Percentiles rank a stretch among this genome's conserved stretches.
phyloP scores from a whole-genome alignment of 495 filamentous ascomycete species.

The Talaromyces adpressus region DNA sequence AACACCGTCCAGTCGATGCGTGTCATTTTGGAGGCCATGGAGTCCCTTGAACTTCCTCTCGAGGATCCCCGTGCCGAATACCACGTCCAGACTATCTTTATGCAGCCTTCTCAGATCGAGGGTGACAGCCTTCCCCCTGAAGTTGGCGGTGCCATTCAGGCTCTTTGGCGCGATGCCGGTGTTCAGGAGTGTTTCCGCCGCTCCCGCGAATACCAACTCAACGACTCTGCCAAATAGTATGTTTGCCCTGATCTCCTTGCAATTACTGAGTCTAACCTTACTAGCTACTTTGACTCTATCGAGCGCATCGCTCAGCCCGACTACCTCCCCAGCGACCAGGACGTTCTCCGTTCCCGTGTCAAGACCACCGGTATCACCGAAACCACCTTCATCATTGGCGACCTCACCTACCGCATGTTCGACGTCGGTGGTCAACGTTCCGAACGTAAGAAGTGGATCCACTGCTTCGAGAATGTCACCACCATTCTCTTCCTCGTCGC shows the following conservation, averaged over 20 bases:
- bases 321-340: slow-evolving; percentile 95
- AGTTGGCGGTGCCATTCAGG: slow-evolving; percentile 88
- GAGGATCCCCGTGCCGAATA: slow-evolving; percentile 86
- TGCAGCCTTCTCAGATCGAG: slow-evolving; percentile 92
- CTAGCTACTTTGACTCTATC: slow-evolving; percentile 94
- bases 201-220: slow-evolving; percentile 93
- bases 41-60: slow-evolving; percentile 81
- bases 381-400: slow-evolving; percentile 96
- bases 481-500: slow-evolving; percentile 97
- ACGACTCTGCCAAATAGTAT: slow-evolving; percentile 97
- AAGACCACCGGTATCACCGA: slow-evolving; percentile 99
- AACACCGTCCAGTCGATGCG: slow-evolving; percentile 96
- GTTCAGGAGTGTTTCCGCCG: slow-evolving; percentile 94
- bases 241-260: slow-evolving; percentile 30
- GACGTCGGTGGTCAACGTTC: slow-evolving; percentile 98
- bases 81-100: slow-evolving; percentile 92
- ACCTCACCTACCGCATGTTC: slow-evolving; percentile 98
- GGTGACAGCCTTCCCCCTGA: slow-evolving; percentile 91
- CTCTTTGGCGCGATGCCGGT: slow-evolving; percentile 88
- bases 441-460: slow-evolving; percentile 99
- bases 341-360: slow-evolving; percentile 94
- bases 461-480: slow-evolving; percentile 99
- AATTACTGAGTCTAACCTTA: slow-evolving; percentile 11
- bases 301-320: slow-evolving; percentile 85
- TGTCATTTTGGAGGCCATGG: slow-evolving; percentile 94